Evolutionary conservation across 2,329 filamentous ascomycete species (phyloP).

Genomic region (Cytospora chrysosperma): DNA sequence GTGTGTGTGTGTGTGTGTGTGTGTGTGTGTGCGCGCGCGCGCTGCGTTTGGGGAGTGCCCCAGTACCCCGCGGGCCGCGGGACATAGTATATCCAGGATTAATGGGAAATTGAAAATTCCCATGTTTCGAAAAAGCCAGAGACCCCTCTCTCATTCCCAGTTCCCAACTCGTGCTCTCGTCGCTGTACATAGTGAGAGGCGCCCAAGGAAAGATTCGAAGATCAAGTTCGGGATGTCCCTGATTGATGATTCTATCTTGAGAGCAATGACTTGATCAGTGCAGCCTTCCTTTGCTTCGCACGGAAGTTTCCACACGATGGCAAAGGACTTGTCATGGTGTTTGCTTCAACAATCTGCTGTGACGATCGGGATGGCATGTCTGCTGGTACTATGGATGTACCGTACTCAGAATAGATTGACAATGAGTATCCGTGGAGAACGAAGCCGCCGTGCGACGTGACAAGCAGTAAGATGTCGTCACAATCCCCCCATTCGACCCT

Average conservation of each 20-base stretch:
- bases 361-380: not conserved
- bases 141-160: not conserved
- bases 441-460: constrained; percentile 10
- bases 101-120: not conserved
- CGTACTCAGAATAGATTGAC: constrained; percentile 2
- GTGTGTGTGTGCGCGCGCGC: too few relatives aligned
- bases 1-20: not conserved
- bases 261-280: not conserved
- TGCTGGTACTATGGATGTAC: too few relatives aligned
- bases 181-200: not conserved
- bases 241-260: not conserved
- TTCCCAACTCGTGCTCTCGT: not conserved
- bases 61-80: not conserved
- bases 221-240: not conserved
- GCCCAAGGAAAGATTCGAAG: not conserved
- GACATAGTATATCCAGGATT: not conserved
- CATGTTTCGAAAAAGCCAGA: not conserved
- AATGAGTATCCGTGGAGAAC: constrained; percentile 12
- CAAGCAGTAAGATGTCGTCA: constrained; percentile 21
- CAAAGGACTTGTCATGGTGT: not conserved
- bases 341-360: not conserved
- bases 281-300: not conserved
- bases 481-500: constrained; percentile 12
- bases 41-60: too few relatives aligned
- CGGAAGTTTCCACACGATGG: not conserved